These are phyloP conservation scores for Boehmeria nivea DNA, from an alignment of 306 rosid species.

Conservation along the genomic window DNA sequence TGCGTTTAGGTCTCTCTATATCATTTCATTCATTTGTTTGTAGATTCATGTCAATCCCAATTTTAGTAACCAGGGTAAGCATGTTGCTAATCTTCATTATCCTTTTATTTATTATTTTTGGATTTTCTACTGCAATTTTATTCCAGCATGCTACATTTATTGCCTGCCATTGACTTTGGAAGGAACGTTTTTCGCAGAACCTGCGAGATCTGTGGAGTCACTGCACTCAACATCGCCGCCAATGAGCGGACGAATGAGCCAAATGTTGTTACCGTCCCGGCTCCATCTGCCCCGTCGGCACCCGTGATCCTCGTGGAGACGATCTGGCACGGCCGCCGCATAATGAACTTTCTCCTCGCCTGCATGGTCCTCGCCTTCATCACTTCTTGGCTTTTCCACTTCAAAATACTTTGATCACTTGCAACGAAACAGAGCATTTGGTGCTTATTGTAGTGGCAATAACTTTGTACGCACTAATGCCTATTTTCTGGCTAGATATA, in stretches of 20 bases:
- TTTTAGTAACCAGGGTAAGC: too few species aligned
- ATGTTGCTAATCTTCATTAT: too few species aligned
- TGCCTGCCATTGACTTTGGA: background rate
- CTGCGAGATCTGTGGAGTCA: slow-evolving; percentile 40
- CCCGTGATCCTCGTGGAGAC: slow-evolving; percentile 35
- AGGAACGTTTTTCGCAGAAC: slow-evolving; percentile 17
- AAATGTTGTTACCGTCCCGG: slow-evolving; percentile 2
- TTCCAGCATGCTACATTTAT: too few species aligned
- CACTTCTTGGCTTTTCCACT: slow-evolving; percentile 52
- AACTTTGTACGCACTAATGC: background rate
- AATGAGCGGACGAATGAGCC: slow-evolving; percentile 18
- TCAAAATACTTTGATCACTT: slow-evolving; percentile 27
- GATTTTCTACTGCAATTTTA: too few species aligned
- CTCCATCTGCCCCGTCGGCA: slow-evolving; percentile 27
- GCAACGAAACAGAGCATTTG: background rate
- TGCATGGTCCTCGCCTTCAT: slow-evolving; percentile 45
- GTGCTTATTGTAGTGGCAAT: background rate
- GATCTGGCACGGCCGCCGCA: slow-evolving; percentile 39
- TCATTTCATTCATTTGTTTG: too few species aligned
- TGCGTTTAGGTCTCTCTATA: too few species aligned
- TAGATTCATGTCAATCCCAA: too few species aligned
- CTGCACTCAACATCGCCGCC: slow-evolving; percentile 24
- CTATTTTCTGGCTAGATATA: background rate
- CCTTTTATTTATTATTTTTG: too few species aligned
- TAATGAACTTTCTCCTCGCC: slow-evolving; percentile 46